Evolutionary conservation across 2,329 filamentous ascomycete genomes (phyloP), one percentile per base, ranked within the genome.

Genomic region (Gnomoniopsis smithogilvyi): DNA sequence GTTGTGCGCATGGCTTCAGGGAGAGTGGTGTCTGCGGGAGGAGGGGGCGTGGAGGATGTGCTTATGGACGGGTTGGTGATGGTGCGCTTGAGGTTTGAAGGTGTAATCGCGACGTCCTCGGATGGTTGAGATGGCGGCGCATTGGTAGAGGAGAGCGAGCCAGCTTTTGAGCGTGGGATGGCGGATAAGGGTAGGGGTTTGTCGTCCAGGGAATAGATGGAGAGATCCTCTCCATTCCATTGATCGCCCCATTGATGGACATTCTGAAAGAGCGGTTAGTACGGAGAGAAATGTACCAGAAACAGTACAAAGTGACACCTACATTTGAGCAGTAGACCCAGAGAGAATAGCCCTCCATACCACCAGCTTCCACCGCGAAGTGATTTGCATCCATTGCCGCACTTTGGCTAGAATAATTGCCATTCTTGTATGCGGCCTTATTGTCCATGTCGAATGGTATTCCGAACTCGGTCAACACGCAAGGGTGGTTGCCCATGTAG

Each of bases 371-470:
- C 0, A 96, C 80, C 0, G 90, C 95, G 75, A 88, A 99, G 70
- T 96, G 92, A 70, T 98, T 99, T 55, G 96, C 95, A 74, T 99
- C 95, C 78, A 99, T 88, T 7, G 95, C 95, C 2, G 91, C 86
- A 36, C 89, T 90, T 72, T 99, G 95, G 67, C 91, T 96, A 48
- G 90, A 89, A 74, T 96, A 99, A 72, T 99, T 91, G 8, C 96
- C 95, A 6, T 92, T 96, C 74, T 92, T 91, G 76, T 99, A 99
- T 1, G 95, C 95, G 68, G 95, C 82, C 74, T 96, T 93, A 65
- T 96, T 88, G 69, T 99, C 94, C 96, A 99, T 98, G 70, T 99
- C 95, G 70, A 96, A 99, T 0, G 95, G 95, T 60, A 99, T 97
- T 8, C 95, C 95, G 68, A 98, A 98, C 70, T 99, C 95, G 0